phyloP scores from a whole-genome alignment of 345 rosid genomes.

The Citrus cavaleriei region DNA sequence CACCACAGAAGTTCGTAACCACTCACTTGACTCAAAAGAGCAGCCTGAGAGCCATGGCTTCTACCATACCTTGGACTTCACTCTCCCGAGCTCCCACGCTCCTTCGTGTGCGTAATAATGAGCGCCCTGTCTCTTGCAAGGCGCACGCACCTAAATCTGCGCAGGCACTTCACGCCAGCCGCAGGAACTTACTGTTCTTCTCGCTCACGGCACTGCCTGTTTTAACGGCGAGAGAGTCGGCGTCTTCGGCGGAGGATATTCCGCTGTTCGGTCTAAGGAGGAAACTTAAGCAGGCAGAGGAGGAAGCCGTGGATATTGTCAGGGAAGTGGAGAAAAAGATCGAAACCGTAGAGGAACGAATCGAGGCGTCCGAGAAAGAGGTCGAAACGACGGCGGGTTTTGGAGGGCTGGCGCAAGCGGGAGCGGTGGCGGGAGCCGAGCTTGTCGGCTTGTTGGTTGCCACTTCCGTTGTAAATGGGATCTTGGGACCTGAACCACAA shows the following conservation, averaged over 20 bases:
- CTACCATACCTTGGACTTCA: slow-evolving; percentile 29
- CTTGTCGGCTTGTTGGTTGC: slow-evolving; percentile 63
- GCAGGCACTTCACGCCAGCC: slow-evolving; percentile 22
- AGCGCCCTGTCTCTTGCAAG: slow-evolving; percentile 25
- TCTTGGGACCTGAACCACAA: slow-evolving; percentile 62
- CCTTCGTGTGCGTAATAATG: slow-evolving; percentile 8
- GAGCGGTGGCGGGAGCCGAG: slow-evolving; percentile 73
- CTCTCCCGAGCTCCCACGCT: slow-evolving; percentile 23
- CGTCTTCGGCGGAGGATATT: slow-evolving; percentile 57
- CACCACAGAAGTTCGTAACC: neutral
- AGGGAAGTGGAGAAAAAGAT: slow-evolving; percentile 68
- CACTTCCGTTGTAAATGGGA: slow-evolving; percentile 70
- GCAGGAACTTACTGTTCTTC: slow-evolving; percentile 55
- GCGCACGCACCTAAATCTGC: slow-evolving; percentile 24
- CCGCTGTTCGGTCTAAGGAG: slow-evolving; percentile 73
- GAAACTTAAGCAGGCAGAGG: slow-evolving; percentile 68
- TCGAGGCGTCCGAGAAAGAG: slow-evolving; percentile 13
- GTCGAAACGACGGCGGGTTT: slow-evolving; percentile 45
- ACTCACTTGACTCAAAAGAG: neutral
- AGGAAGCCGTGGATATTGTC: slow-evolving; percentile 69
- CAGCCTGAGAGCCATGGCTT: slow-evolving; percentile 41
- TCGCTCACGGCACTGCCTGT: slow-evolving; percentile 52
- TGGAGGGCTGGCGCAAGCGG: slow-evolving; percentile 78
- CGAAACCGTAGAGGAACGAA: slow-evolving; percentile 37
- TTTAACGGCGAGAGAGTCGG: slow-evolving; percentile 24